Evolutionary conservation across 495 filamentous ascomycete species (phyloP).

Genomic region (Aspergillus steynii): DNA sequence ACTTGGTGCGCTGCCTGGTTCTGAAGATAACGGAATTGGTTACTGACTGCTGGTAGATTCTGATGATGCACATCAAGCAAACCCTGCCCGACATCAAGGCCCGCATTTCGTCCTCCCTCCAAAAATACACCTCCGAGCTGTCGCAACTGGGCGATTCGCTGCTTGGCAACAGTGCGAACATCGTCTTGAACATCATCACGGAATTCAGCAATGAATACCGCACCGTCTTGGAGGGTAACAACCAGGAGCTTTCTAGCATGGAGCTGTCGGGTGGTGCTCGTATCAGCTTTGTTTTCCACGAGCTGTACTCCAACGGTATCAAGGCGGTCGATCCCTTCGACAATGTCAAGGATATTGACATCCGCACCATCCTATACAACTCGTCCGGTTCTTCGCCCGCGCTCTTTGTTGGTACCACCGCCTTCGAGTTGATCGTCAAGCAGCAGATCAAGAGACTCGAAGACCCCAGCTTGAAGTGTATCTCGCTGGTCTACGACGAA

Average conservation of each 20-base stretch:
- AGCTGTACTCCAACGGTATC: conserved; percentile 95
- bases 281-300: conserved; percentile 99
- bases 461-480: conserved; percentile 95
- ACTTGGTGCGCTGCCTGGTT: conserved; percentile 59
- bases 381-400: conserved; percentile 96
- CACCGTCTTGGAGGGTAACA: conserved; percentile 94
- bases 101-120: conserved; percentile 85
- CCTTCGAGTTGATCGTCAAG: conserved; percentile 98
- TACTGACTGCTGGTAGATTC: conserved; percentile 57
- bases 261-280: conserved; percentile 96
- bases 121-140: conserved; percentile 88
- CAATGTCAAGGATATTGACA: conserved; percentile 95
- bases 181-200: conserved; percentile 97
- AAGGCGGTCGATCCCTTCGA: conserved; percentile 99
- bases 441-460: conserved; percentile 96
- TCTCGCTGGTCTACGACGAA: conserved; percentile 96
- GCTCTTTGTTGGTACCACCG: conserved; percentile 95
- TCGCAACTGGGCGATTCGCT: conserved; percentile 85
- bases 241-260: conserved; percentile 87
- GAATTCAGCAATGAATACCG: conserved; percentile 98
- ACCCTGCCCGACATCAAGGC: conserved; percentile 98
- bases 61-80: conserved; percentile 99
- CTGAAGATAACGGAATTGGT: not conserved
- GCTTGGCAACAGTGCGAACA: conserved; percentile 93
- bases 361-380: conserved; percentile 95